Conservation (phyloP, 176 grass and related monocot genomes). For the Hordeum vulgare region MorexV3_pseudomolecules_assembly NC_058523.1:472156311-472156810, state of each 20-base stretch:
- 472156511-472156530: neutral
- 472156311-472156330: neutral
- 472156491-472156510: neutral
- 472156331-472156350: neutral
- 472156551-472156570: conserved; percentile 15
- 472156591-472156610: neutral
- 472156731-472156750: neutral
- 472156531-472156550: neutral
- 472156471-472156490: conserved; percentile 11
- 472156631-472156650: neutral
- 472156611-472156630: neutral
- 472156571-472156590: neutral
- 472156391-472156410: neutral
- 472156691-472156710: neutral
- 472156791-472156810: neutral
- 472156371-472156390: neutral
- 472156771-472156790: neutral
- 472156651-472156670: neutral
- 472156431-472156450: neutral
- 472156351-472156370: neutral
- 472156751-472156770: neutral
- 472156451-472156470: conserved; percentile 11
- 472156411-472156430: neutral
- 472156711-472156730: neutral
- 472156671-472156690: conserved; percentile 1